Base-by-base conservation (phyloP, 768 basidiomycete genomes). In the Hericium coralloides region DNA sequence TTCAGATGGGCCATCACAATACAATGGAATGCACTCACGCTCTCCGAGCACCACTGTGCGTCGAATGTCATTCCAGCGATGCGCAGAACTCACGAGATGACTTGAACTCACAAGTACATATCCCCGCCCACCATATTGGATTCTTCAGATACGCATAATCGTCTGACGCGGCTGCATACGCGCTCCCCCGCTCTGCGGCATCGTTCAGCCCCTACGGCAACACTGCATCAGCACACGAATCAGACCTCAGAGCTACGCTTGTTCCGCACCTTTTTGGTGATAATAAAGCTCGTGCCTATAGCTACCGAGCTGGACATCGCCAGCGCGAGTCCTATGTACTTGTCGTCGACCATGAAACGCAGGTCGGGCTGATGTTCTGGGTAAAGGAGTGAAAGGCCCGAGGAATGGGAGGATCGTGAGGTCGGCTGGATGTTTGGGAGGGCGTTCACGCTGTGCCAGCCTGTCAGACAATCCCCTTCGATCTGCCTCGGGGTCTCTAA, bases 41-140 rank as follows among this genome's bases (percentile, higher is more conserved):
- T 98, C 95, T 55, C 95, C 97, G 25, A 94, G 67, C 26, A 98
- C 77, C 80, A 98, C 95, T 98, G 68, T 4, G 5, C 8, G 18
- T 45, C 49, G 26, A 9, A 50, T 36, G 49, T 25, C 49, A 50
- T 25, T 23, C 25, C 49, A 50, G 12, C 15, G 55, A 49, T 18
- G 17, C n/a, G n/a, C n/a, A n/a, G n/a, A n/a, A n/a, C n/a, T n/a
- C n/a, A n/a, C n/a, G n/a, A n/a, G 25, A 60, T 18, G 14, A 45
- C 38, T 31, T 38, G 53, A 49, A 83, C 93, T 72, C 68, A 98
- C 95, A 77, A 12, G 89, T 94, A 39, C 83, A 76, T 76, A 97
- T 95, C 55, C 97, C 95, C 3, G 85, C 85, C 95, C 95, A 99
- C 95, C 95, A 99, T 60, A 93, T 85, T 36, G 92, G 89, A 75